Evolutionary conservation across 768 basidiomycete genomes (phyloP), one percentile per base, ranked within the genome.

Genomic region (Piloderma croceum): DNA sequence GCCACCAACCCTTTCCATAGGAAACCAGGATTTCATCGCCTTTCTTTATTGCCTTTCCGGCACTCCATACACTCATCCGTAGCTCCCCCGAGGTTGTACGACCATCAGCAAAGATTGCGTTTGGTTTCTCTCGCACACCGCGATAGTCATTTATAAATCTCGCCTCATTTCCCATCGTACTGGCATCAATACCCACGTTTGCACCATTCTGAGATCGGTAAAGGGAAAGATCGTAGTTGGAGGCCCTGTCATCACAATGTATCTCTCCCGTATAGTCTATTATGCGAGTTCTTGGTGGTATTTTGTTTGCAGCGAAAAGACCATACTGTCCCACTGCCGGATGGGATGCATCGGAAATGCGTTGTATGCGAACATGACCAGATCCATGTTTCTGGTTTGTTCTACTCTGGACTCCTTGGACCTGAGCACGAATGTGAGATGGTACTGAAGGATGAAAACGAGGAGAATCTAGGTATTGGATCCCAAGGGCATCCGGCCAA

Each of bases 71-170:
- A 45, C 81, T 71, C 75, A 96, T 92, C 36, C 77, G 66, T 47
- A 85, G 60, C 58, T 84, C 85, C 13, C 84, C 89, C 24, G 47
- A 51, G 15, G 43, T 47, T 7, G 68, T 69, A 43, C 76, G 64
- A 25, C 63, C 60, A 31, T 89, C 86, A 36, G 69, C 64, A 50
- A 90, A 90, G 21, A 74, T 49, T 1, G 79, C 83, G 49, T 91
- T 91, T 4, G 88, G 79, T 54, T 68, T 81, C 18, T 60, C 57
- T 36, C 57, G 64, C n/a, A 91, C 68, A 3, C 90, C 88, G 41
- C 92, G 74, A 61, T 83, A 97, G 65, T 94, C 92, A 51, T 96
- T 96, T 43, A 90, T 70, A 56, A 94, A 92, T 52, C 92, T 69
- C 1, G 83, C 83, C 59, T 91, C 88, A 61, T 93, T 96, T 21